Evolutionary conservation across 2,329 filamentous ascomycete genomes (phyloP).

Genomic region (Shiraia sp.): DNA sequence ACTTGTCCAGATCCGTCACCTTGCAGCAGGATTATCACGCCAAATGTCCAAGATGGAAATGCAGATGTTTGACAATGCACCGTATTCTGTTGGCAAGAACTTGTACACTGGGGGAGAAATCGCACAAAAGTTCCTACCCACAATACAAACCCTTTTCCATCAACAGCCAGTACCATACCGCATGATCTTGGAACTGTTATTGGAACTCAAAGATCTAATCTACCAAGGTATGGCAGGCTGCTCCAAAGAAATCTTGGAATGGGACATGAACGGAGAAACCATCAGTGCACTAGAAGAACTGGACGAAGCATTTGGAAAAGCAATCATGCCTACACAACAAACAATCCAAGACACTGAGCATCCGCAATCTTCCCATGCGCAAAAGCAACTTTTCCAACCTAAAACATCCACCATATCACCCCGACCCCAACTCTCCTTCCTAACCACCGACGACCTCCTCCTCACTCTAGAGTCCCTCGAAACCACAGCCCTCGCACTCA

Average conservation of each 20-base stretch:
- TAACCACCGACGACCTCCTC: conserved; percentile 28
- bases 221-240: conserved; percentile 32
- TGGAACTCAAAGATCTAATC: conserved; percentile 40
- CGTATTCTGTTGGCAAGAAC: conserved; percentile 37
- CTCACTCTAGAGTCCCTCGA: conserved; percentile 40
- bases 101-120: conserved; percentile 40
- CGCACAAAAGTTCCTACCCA: conserved; percentile 35
- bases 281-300: conserved; percentile 35
- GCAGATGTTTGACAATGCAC: conserved; percentile 41
- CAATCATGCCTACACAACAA: conserved; percentile 18
- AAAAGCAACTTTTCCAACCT: conserved; percentile 18
- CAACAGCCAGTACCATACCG: conserved; percentile 35
- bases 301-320: conserved; percentile 30
- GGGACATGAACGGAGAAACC: conserved; percentile 28
- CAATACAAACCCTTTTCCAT: conserved; percentile 37
- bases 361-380: too few relatives aligned
- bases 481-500: conserved; percentile 34
- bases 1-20: conserved; percentile 40
- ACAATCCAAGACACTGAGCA: too few relatives aligned
- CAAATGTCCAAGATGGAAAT: conserved; percentile 41
- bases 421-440: conserved; percentile 20
- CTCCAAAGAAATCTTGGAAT: conserved; percentile 32
- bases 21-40: conserved; percentile 38
- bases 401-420: conserved; percentile 20
- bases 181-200: conserved; percentile 41